Percentiles rank a stretch among this genome's conserved stretches.
phyloP scores from a whole-genome alignment of 2,329 filamentous ascomycete genomes.

The Cordyceps cicadae region DNA sequence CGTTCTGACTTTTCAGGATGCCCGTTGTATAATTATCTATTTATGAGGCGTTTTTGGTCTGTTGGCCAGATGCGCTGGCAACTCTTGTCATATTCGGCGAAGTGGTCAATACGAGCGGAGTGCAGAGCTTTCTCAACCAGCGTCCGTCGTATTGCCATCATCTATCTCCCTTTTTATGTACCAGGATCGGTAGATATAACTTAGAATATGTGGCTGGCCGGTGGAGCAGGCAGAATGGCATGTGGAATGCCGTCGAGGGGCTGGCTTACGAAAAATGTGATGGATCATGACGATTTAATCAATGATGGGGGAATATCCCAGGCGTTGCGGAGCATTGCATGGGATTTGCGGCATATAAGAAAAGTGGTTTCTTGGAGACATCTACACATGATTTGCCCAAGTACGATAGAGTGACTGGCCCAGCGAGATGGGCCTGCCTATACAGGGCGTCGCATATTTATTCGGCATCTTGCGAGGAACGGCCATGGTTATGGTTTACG shows the following conservation, averaged over 20 bases:
- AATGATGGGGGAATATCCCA: not conserved
- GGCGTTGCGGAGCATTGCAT: not conserved
- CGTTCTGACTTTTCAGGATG: not conserved
- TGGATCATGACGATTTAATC: not conserved
- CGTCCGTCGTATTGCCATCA: not conserved
- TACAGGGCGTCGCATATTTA: not conserved
- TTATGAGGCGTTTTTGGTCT: not conserved
- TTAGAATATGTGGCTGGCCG: conserved; percentile 2
- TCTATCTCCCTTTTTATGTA: not conserved
- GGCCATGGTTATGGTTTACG: not conserved
- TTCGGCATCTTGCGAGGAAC: not conserved
- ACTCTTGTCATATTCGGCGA: not conserved
- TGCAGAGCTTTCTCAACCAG: not conserved
- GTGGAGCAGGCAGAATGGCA: not conserved
- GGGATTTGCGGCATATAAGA: not conserved
- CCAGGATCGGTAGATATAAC: conserved; percentile 1
- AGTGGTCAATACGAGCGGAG: not conserved
- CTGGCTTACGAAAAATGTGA: not conserved
- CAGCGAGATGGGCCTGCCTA: not conserved
- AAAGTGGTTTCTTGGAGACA: not conserved
- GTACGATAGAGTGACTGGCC: not conserved
- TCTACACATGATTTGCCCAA: not conserved
- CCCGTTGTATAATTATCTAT: conserved; percentile 1
- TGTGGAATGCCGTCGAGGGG: not conserved
- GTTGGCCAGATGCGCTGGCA: not conserved